These are phyloP conservation scores for Agaricus blazei DNA, from an alignment of 768 basidiomycete genomes.

Conservation along the genomic window DNA sequence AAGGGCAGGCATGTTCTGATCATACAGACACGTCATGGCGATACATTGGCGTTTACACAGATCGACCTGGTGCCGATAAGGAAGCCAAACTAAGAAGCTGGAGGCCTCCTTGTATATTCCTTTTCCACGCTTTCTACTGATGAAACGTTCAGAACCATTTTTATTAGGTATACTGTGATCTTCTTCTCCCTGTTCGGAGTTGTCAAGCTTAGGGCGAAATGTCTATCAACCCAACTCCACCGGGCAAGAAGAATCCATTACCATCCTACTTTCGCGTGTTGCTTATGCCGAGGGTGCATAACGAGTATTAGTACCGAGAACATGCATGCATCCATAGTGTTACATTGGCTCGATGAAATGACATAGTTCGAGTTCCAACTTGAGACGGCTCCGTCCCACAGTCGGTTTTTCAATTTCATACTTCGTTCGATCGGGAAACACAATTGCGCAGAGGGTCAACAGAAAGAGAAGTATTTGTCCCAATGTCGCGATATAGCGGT, in stretches of 20 bases:
- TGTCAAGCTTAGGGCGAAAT: neutral
- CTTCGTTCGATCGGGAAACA: too few species aligned
- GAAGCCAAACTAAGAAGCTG: conserved; percentile 5
- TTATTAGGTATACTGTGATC: neutral
- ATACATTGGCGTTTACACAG: neutral
- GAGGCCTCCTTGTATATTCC: conserved; percentile 6
- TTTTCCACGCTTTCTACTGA: conserved; percentile 9
- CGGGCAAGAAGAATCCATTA: conserved; percentile 1
- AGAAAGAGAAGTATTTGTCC: too few species aligned
- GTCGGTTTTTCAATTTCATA: neutral
- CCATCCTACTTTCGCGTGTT: conserved; percentile 6
- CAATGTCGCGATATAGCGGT: too few species aligned
- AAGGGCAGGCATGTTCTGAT: neutral
- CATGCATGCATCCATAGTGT: neutral
- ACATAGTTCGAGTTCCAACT: neutral
- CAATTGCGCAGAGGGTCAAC: too few species aligned
- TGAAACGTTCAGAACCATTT: conserved; percentile 2
- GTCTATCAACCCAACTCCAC: neutral
- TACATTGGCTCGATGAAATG: neutral
- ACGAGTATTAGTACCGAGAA: conserved; percentile 8
- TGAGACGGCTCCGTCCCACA: neutral
- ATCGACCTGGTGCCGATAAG: conserved; percentile 5
- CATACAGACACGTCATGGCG: conserved; percentile 2
- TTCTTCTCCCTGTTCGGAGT: neutral
- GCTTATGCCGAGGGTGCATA: conserved; percentile 9